A percentile compares a stretch with the other conserved stretches of the same genome.
Conservation (phyloP, 1,284 basidiomycete species). For the Heterobasidion annosum region DNA sequence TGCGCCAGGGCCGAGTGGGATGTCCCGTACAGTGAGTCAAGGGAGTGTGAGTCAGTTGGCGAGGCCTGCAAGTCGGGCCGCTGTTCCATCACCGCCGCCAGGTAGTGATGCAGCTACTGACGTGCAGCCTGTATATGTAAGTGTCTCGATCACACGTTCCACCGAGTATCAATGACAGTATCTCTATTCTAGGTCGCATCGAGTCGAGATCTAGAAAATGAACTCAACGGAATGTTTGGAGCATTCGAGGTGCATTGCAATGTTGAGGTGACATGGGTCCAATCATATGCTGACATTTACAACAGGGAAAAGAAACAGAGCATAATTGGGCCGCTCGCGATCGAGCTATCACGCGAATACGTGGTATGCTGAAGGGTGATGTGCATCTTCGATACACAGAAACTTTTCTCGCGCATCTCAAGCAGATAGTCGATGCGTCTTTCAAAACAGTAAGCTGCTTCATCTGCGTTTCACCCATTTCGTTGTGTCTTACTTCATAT, state of each 20-base stretch:
- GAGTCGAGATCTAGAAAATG: constrained; percentile 75
- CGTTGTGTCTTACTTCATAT: constrained; percentile 1
- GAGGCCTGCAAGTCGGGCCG: constrained; percentile 49
- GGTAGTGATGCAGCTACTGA: constrained; percentile 27
- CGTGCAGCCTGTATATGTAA: constrained; percentile 64
- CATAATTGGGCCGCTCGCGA: constrained; percentile 93
- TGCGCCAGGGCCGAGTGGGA: constrained; percentile 19
- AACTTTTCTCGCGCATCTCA: constrained; percentile 68
- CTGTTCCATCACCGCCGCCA: constrained; percentile 23
- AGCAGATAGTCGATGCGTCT: constrained; percentile 75
- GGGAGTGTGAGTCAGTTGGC: constrained; percentile 35
- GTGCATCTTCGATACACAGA: constrained; percentile 69
- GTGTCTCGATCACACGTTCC: constrained; percentile 15
- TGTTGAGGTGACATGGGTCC: constrained; percentile 6
- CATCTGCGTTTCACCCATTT: constrained; percentile 5
- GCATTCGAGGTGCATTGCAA: constrained; percentile 59
- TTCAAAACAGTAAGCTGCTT: constrained; percentile 73
- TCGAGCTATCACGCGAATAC: constrained; percentile 66
- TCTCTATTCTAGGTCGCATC: constrained; percentile 62
- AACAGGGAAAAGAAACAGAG: constrained; percentile 89
- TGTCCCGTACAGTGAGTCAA: constrained; percentile 40
- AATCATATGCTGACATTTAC: constrained; percentile 4
- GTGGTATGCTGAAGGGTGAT: constrained; percentile 89
- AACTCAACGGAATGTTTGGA: constrained; percentile 73
- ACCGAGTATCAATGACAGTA: constrained; percentile 1